Conservation (phyloP, 768 basidiomycete species). For the Multifurca ochricompacta region DNA sequence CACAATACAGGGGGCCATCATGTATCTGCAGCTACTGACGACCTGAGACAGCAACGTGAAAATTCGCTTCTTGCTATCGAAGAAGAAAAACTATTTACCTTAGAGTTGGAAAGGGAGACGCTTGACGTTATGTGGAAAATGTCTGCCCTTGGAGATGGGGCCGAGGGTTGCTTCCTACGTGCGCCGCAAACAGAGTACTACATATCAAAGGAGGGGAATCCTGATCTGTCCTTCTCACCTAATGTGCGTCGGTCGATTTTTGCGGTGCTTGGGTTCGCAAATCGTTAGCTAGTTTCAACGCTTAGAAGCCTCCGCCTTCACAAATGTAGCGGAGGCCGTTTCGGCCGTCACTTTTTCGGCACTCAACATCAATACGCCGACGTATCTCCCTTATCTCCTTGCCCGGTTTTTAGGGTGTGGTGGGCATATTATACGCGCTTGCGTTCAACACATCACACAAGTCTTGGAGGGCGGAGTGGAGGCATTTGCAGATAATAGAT, state of each 20-base stretch:
- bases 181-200: constrained; percentile 57
- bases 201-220: constrained; percentile 32
- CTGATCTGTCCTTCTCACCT: constrained; percentile 32
- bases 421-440: constrained; percentile 51
- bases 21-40: constrained; percentile 43
- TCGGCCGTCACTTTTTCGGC: constrained; percentile 57
- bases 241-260: constrained; percentile 23
- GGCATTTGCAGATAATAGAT: constrained; percentile 20
- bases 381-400: constrained; percentile 58
- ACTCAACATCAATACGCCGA: constrained; percentile 56
- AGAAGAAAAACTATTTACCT: neutral
- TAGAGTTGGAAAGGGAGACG: constrained; percentile 65
- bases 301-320: constrained; percentile 35
- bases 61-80: neutral
- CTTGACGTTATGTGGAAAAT: constrained; percentile 71
- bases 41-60: constrained; percentile 44
- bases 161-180: constrained; percentile 58
- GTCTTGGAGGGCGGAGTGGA: constrained; percentile 51
- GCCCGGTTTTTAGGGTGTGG: constrained; percentile 50
- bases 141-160: constrained; percentile 47
- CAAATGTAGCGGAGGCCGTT: constrained; percentile 29
- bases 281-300: constrained; percentile 30
- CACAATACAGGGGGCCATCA: constrained; percentile 66
- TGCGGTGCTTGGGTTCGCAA: neutral
- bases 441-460: constrained; percentile 63